Evolutionary conservation across 2,329 filamentous ascomycete species (phyloP), one percentile per base, ranked within the genome.

Genomic region (Lachnellula willkommii): DNA sequence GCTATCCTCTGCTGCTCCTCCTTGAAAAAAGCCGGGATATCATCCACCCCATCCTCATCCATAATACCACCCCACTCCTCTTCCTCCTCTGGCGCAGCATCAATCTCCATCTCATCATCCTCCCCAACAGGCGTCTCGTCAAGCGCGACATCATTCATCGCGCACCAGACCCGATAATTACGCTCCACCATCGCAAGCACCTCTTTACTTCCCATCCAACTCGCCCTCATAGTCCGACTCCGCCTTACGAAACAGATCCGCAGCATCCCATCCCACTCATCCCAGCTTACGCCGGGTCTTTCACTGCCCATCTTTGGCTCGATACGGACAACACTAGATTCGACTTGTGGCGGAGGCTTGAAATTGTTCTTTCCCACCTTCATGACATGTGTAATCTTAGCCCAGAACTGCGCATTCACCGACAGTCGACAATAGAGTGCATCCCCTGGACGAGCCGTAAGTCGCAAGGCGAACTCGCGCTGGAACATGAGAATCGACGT

Each of bases 331-430:
- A 96, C 92, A 56, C 88, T 92, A 7, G 85, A 90, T 73, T 99
- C 94, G 56, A 99, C 94, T 68, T 90, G 83, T 8, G 94, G 94
- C 1, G 94, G 93, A 0, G 94, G 94, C 60, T 90, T 90, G 80
- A 97, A 99, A 76, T 97, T 97, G 74, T 95, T 94, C 74, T 87
- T 89, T 62, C 92, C 91, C 47, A 97, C 93, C 75, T 96, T 96
- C 86, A 95, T 90, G 64, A 95, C 84, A 63, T 81, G 80, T 24
- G 77, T 79, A 50, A 87, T 83, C 65, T 84, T 85, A 8, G 87
- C 83, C 83, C 89, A 96, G 79, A 97, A 95, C 70, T 97, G 93
- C 17, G 89, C 90, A 67, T 97, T 97, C 56, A 96, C 93, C 1
- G 84, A 89, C 26, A 97, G 79, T n/a, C 94, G 82, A 63, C 86